These are phyloP conservation scores for Ganoderma multipileum DNA, from an alignment of 1,284 basidiomycete genomes.

Conservation along the genomic window DNA sequence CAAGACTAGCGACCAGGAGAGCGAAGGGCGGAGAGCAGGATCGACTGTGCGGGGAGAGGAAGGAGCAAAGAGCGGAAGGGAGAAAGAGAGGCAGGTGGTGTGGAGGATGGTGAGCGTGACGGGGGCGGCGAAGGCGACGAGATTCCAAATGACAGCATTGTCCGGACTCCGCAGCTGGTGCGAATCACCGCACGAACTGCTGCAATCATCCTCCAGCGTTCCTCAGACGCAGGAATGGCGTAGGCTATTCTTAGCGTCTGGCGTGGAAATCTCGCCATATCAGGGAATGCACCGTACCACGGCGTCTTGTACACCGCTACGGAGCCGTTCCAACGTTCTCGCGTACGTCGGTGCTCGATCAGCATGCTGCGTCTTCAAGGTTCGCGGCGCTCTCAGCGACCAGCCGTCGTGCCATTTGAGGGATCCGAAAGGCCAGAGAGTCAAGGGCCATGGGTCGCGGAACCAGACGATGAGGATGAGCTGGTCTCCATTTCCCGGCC, in stretches of 20 bases:
- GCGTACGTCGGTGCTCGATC: not conserved
- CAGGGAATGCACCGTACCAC: not conserved
- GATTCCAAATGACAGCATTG: not conserved
- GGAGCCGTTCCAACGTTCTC: not conserved
- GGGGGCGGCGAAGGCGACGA: not conserved
- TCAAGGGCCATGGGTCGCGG: not conserved
- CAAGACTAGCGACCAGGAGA: conserved; percentile 6
- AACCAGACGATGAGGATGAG: not conserved
- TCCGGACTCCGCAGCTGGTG: not conserved
- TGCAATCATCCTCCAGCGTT: not conserved
- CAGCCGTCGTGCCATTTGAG: not conserved
- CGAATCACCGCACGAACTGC: not conserved
- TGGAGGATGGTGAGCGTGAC: not conserved
- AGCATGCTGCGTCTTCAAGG: not conserved
- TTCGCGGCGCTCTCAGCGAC: not conserved
- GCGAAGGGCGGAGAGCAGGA: not conserved
- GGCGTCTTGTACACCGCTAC: not conserved
- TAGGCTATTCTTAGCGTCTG: not conserved
- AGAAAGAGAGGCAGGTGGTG: not conserved
- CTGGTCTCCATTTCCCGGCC: not conserved
- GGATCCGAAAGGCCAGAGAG: not conserved
- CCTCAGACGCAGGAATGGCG: not conserved
- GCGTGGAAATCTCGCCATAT: not conserved
- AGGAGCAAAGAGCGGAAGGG: conserved; percentile 13
- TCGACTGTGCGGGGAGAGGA: not conserved